Base-by-base conservation (phyloP, 2,329 filamentous ascomycete genomes). In the Cladosporium sp. region DNA sequence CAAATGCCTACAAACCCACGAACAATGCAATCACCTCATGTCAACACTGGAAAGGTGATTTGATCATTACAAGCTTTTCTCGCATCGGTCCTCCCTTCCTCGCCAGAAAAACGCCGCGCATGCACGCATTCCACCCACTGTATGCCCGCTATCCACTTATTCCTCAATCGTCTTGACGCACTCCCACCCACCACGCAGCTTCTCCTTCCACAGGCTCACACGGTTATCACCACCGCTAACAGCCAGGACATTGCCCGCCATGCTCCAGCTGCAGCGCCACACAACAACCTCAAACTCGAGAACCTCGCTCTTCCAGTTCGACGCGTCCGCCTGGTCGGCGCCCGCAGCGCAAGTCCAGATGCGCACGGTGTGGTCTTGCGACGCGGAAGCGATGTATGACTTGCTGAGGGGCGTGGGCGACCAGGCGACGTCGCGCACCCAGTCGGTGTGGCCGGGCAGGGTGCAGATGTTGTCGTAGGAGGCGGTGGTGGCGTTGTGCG, bases 141-240 rank as follows among this genome's bases (percentile, higher is more conserved):
- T 62, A 59, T 46, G 12, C 23, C 23, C 23, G 7, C 26, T 46
- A 18, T 26, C 12, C 35, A 31, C 66, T 67, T 75, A 78, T 69
- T 78, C 76, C 67, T 97, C 94, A 77, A 99, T 93, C 67, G 92
- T 93, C 86, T 97, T 97, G 71, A 98, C 92, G 74, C 91, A 92
- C 80, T 98, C 93, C 95, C 95, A 99, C 76, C 96, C 92, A 64
- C 95, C 95, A 77, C 91, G 91, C 72, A 99, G 83, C 78, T 96
- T 96, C 86, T 99, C 95, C 86, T 98, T 99, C 94, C 94, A 99
- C 78, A 99, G 80, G 63, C 90, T 96, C 65, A 99, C 93, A 82
- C 96, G 93, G 84, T 99, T 99, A 80, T 99, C 94, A 29, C 91
- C 92, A 46, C 92, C 92, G 76, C 91, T 95, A 68, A 97, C 92